Conservation (phyloP, 805 yeast genomes). For the Dipodascus geniculatus region DNA sequence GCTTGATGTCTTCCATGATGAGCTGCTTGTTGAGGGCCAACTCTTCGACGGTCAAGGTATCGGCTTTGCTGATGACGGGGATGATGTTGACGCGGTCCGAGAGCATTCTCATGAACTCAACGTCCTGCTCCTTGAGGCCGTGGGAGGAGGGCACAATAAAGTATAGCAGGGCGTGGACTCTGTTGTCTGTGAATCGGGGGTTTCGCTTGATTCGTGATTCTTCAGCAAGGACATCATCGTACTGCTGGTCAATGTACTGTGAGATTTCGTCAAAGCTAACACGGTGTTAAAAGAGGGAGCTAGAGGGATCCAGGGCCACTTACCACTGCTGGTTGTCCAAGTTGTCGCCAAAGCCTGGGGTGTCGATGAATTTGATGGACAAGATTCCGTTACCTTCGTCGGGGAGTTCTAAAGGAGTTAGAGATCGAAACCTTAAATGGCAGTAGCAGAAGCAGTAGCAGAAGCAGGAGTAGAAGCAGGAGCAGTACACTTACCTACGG, state of each 20-base stretch:
- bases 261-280: conserved; percentile 59
- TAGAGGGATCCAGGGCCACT: not conserved
- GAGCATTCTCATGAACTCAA: conserved; percentile 64
- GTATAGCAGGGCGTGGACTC: conserved; percentile 67
- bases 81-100: conserved; percentile 74
- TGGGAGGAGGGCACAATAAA: conserved; percentile 80
- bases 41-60: conserved; percentile 73
- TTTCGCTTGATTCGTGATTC: conserved; percentile 59
- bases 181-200: conserved; percentile 74
- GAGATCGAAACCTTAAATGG: not conserved
- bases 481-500: conserved; percentile 29
- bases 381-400: conserved; percentile 71
- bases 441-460: not conserved
- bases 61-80: conserved; percentile 80
- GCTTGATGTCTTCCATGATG: conserved; percentile 63
- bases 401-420: conserved; percentile 10
- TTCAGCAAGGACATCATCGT: conserved; percentile 48
- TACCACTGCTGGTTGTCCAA: conserved; percentile 44
- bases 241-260: conserved; percentile 66
- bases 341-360: conserved; percentile 75
- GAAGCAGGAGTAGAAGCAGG: not conserved
- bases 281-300: not conserved
- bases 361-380: conserved; percentile 50
- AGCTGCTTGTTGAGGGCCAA: conserved; percentile 59
- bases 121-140: conserved; percentile 60